Base-by-base conservation (phyloP, 129 eudicot species). In the Flaveria robusta region DNA sequence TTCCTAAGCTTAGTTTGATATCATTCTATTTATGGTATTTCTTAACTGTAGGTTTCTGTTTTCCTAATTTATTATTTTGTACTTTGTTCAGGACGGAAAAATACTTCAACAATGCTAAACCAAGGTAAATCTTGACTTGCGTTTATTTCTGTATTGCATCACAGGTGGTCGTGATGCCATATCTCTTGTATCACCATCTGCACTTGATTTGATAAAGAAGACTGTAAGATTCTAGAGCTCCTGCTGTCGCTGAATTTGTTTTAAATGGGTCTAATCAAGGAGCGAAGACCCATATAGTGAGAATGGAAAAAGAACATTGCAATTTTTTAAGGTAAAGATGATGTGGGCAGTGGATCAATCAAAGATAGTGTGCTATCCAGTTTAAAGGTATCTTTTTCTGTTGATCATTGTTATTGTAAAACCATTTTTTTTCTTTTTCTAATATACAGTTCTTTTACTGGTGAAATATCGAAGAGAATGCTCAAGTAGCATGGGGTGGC, bases 401-500 rank as follows among this genome's bases (percentile, higher is more conserved):
- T 51, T 49, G 15, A 71, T 41, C 12, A 74, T 31, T 55, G 16
- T 74, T 19, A 70, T 62, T 13, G 41, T 22, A 59, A 7, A 76
- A 14, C 39, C 55, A 27, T 9, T 7, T 43, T 31, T 31, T 4
- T 31, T 31, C 5, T 31, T 56, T 34, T 43, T 27, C 43, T 45
- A 16, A 18, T 58, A 54, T 67, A 39, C 31, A 42, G 47, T 42
- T 16, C 29, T 74, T 37, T 46, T 70, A 43, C 65, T 22, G 71
- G 16, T 77, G 83, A 70, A 70, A 74, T 83, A 74, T 81, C 19
- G 71, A 94, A 97, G 99, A 86, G 77, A 31, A 95, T 95, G 99
- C 96, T 95, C 46, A 95, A 91, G 91, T 97, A 95, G 73, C 96
- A 97, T 22, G 99, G 97, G 77, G 97, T 95, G 82, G 97, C 97